Percentiles rank a stretch among this genome's conserved stretches.
phyloP scores from a whole-genome alignment of 345 rosid species.

The Brassica rapa region DNA sequence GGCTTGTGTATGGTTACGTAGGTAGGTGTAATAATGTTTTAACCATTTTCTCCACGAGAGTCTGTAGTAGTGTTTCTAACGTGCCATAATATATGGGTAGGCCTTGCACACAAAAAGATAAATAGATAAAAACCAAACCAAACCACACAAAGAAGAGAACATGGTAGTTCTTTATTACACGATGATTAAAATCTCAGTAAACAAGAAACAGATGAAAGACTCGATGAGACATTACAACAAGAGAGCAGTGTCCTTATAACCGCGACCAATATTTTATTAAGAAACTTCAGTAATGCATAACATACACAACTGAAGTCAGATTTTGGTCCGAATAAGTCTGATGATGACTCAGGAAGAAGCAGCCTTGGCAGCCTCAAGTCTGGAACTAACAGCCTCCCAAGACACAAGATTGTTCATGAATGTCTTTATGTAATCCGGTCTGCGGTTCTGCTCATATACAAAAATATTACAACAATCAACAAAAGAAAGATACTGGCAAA shows the following conservation, averaged over 20 bases:
- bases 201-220: background rate
- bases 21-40: background rate
- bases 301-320: conserved; percentile 17
- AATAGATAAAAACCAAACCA: background rate
- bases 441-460: conserved; percentile 54
- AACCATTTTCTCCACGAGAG: background rate
- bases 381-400: conserved; percentile 78
- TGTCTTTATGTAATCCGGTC: conserved; percentile 68
- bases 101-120: background rate
- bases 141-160: no score
- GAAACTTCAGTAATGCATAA: conserved; percentile 48
- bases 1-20: background rate
- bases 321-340: background rate
- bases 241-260: conserved; percentile 22
- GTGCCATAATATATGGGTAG: background rate
- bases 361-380: conserved; percentile 74
- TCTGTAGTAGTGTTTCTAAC: background rate
- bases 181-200: background rate
- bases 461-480: conserved; percentile 9
- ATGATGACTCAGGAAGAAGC: conserved; percentile 31
- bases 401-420: conserved; percentile 87
- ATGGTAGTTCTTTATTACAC: background rate
- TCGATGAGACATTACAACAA: conserved; percentile 15
- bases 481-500: background rate
- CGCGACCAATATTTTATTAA: conserved; percentile 29